Evolutionary conservation across 2,329 filamentous ascomycete species (phyloP), one percentile per base, ranked within the genome.

Genomic region (Furcasterigmium sp.): DNA sequence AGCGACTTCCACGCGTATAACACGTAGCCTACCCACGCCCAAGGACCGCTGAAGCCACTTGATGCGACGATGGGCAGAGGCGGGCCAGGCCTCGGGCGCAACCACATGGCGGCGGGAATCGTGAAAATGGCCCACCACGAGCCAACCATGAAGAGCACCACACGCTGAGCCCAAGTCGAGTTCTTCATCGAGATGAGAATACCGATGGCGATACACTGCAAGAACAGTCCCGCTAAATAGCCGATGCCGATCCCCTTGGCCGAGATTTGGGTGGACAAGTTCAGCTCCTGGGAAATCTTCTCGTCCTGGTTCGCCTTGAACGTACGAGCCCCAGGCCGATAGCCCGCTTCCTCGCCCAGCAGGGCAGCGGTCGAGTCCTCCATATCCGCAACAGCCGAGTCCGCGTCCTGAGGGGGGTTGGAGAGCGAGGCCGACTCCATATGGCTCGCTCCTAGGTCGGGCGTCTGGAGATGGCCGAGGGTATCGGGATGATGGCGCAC

Each of bases 91-190:
- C 93, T 80, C 4, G 91, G 82, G 32, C 91, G 82, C 23, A 98
- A 73, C 85, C 90, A 96, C 54, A 94, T 64, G 3, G 87, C 88
- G 1, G 89, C 83, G 0, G 93, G 93, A 43, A 97, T 81, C 4
- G 88, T 94, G 61, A 98, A 97, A 26, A 86, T 46, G 36, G 91
- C 81, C 93, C 93, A 98, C 93, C 93, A 98, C 21, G 81, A 63
- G 26, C 93, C 93, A 42, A 97, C 83, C 45, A 91, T 67, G 61
- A 94, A 90, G 9, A 98, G 75, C 0, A 93, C 91, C 4, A 97
- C 73, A 4, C 91, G 83, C 37, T 96, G 82, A 0, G 89, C 87
- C 70, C 91, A 91, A 0, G 85, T 91, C 4, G 87, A 86, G 47
- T 88, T 91, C 29, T 80, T 76, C 59, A 87, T 80, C 3, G 71